Evolutionary conservation across 768 basidiomycete genomes (phyloP).

Genomic region (Lentinula sp.): DNA sequence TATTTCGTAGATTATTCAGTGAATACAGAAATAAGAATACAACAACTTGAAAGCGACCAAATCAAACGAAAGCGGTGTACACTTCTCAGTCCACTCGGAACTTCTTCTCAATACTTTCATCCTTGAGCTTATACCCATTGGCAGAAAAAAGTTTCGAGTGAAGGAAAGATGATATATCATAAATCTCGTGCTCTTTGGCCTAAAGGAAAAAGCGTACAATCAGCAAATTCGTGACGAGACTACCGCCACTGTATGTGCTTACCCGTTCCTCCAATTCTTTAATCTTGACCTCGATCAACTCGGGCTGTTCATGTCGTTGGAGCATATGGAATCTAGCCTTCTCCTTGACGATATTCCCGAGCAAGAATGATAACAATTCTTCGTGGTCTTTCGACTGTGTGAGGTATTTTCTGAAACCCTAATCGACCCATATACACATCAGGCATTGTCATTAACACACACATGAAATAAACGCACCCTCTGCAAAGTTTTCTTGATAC

Average conservation of each 20-base stretch:
- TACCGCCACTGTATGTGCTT: slow-evolving; percentile 16
- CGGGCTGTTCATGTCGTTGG: slow-evolving; percentile 72
- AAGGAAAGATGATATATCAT: slow-evolving; percentile 82
- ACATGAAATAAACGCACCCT: slow-evolving; percentile 46
- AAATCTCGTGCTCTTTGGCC: slow-evolving; percentile 98
- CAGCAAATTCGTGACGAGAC: not conserved
- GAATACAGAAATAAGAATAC: slow-evolving; percentile 6
- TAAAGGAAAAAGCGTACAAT: slow-evolving; percentile 20
- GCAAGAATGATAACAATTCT: slow-evolving; percentile 88
- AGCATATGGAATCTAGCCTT: slow-evolving; percentile 80
- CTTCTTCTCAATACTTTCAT: slow-evolving; percentile 66
- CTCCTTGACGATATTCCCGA: slow-evolving; percentile 91
- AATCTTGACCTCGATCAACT: slow-evolving; percentile 66
- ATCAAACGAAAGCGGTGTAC: slow-evolving; percentile 4
- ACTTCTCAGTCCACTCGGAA: slow-evolving; percentile 41
- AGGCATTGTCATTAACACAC: not conserved
- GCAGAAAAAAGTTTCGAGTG: slow-evolving; percentile 75
- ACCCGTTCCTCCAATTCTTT: slow-evolving; percentile 86
- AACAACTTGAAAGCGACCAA: slow-evolving; percentile 1
- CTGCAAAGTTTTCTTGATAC: slow-evolving; percentile 96
- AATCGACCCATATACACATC: not conserved
- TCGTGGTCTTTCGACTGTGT: slow-evolving; percentile 95
- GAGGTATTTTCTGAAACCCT: slow-evolving; percentile 98
- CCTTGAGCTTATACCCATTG: slow-evolving; percentile 81
- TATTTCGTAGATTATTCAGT: slow-evolving; percentile 8